Evolutionary conservation across 2,329 filamentous ascomycete genomes (phyloP).

Genomic region (Aspergillus phoenicis): DNA sequence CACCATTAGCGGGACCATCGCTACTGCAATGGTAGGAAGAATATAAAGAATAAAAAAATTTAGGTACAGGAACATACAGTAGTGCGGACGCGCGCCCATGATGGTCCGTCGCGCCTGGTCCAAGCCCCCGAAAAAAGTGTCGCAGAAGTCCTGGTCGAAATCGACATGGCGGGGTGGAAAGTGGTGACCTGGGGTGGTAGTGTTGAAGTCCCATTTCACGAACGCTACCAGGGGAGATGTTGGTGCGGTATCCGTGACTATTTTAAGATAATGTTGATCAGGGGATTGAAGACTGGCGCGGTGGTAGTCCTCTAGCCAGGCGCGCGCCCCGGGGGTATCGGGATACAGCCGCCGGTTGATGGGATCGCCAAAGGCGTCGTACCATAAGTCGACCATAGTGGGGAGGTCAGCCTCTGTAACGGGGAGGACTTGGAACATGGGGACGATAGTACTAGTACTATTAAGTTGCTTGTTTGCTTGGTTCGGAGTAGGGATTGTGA

Average conservation of each 20-base stretch:
- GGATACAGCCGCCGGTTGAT: conserved; percentile 1
- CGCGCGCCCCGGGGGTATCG: not conserved
- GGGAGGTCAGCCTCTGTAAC: not conserved
- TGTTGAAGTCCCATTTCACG: conserved; percentile 4
- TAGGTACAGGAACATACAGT: not conserved
- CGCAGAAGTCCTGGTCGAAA: not conserved
- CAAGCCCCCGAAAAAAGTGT: not conserved
- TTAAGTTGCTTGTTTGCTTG: no score
- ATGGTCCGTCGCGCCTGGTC: not conserved
- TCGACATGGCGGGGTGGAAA: not conserved
- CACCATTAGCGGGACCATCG: not conserved
- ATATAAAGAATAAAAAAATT: no score
- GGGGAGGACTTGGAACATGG: not conserved
- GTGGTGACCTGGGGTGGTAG: not conserved
- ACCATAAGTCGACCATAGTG: not conserved
- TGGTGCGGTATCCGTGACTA: not conserved
- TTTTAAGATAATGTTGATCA: not conserved
- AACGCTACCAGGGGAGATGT: not conserved
- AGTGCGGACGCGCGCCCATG: not conserved
- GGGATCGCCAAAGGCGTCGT: not conserved
- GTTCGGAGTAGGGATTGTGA: no score
- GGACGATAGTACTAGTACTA: no score
- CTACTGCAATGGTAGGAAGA: no score
- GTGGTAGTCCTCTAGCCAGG: not conserved
- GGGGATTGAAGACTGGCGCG: not conserved